Evolutionary conservation across 192 early-diverging fungal genomes (phyloP).

Genomic region (Entomortierella beljakovae): DNA sequence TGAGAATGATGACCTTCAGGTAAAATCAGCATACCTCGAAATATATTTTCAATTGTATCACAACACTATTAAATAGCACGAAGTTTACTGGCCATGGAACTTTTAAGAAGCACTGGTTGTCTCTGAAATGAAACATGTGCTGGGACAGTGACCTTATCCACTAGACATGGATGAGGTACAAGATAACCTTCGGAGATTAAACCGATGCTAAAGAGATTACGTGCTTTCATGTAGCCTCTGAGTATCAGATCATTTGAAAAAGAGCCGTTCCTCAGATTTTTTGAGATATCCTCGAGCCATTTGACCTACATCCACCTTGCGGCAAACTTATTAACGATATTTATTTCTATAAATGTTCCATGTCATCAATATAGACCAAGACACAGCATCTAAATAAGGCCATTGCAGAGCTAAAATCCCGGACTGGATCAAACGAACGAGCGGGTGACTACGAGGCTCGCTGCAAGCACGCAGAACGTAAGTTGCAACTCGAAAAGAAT

Average conservation of each 20-base stretch:
- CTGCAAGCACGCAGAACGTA: slow-evolving; percentile 45
- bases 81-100: slow-evolving; percentile 13
- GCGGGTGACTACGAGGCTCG: slow-evolving; percentile 43
- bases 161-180: slow-evolving; percentile 48
- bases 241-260: slow-evolving; percentile 45
- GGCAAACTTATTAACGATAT: background rate
- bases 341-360: background rate
- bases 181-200: slow-evolving; percentile 50
- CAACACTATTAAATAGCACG: background rate
- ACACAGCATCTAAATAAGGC: slow-evolving; percentile 10
- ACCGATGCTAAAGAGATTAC: background rate
- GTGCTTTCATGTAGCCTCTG: background rate
- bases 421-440: slow-evolving; percentile 17
- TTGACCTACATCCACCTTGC: slow-evolving; percentile 38
- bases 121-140: background rate
- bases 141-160: slow-evolving; percentile 46
- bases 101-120: background rate
- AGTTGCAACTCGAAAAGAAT: slow-evolving; percentile 37
- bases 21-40: background rate
- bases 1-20: slow-evolving; percentile 50
- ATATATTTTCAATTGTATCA: background rate
- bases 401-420: slow-evolving; percentile 26
- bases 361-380: slow-evolving; percentile 22
- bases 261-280: slow-evolving; percentile 52
- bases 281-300: slow-evolving; percentile 52